Base-by-base conservation (phyloP, 345 rosid genomes). In the Brassica rapa region DNA sequence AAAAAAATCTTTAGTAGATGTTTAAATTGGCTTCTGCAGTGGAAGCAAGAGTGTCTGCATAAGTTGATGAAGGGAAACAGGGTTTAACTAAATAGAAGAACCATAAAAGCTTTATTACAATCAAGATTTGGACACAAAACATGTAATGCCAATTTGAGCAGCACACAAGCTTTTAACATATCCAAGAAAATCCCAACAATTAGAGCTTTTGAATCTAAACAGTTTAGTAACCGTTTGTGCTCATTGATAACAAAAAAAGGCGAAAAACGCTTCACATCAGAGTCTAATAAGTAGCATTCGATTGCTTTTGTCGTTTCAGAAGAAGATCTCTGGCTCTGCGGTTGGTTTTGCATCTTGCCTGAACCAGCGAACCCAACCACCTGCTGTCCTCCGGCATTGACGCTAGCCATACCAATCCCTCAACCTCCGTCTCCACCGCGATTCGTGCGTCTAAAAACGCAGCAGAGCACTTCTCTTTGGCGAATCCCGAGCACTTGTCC, bases 361-460 rank as follows among this genome's bases (percentile, higher is more conserved):
- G 78, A 74, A 56, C 60, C 51, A 64, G 51, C 27, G 84, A 67
- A 70, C 77, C 67, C 25, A 53, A 24, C 86, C 84, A 77, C 33
- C 1, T 15, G 24, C 80, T 77, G 2, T 82, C 74, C 64, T 56
- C 82, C 39, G 85, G 92, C 82, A 84, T 59, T 62, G 87, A 87
- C 5, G 83, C 92, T 35, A 78, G 12, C 60, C 84, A 72, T 4
- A 89, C 71, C 80, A 87, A 66, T 74, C 59, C 84, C 83, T 68
- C 73, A 6, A 79, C 84, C 60, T 71, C 70, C 73, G 33, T 75
- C 51, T 68, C 62, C 62, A 72, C 62, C 55, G 76, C 91, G 60
- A 94, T 80, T 79, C 89, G 89, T 55, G 97, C 98, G 5, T 88
- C 87, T 67, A 82, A n/a, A 65, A 89, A 95, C 32, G 93, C 85